Conservation (phyloP, 2,329 filamentous ascomycete species). For the Fusarium robinianum region DNA sequence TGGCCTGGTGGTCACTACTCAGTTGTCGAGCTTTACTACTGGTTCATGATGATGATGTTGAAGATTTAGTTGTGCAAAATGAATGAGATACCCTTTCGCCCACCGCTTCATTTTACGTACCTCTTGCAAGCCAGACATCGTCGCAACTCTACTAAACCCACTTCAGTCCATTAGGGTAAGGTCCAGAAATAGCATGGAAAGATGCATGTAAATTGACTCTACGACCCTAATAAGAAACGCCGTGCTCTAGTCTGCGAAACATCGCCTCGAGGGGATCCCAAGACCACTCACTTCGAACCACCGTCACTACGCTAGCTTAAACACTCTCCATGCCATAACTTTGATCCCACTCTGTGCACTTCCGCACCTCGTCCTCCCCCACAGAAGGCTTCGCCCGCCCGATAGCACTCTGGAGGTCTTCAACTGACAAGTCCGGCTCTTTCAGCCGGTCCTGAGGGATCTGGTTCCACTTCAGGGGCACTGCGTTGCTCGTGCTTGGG, state of each 20-base stretch:
- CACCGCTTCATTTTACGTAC: no score
- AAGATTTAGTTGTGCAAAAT: not conserved
- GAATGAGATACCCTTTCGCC: constrained; percentile 9
- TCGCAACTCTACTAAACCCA: no score
- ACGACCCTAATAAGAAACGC: no score
- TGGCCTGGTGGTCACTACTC: constrained; percentile 70
- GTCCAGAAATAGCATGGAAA: no score
- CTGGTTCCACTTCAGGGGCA: constrained; percentile 15
- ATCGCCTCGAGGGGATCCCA: not conserved
- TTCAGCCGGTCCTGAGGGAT: constrained; percentile 13
- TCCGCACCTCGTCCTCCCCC: constrained; percentile 9
- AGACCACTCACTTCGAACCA: no score
- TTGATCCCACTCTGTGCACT: constrained; percentile 14
- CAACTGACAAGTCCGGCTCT: constrained; percentile 6
- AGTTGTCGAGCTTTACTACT: constrained; percentile 33
- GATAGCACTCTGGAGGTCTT: constrained; percentile 5
- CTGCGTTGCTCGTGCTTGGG: not conserved
- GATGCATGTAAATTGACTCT: no score
- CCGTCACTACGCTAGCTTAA: no score
- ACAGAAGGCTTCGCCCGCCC: constrained; percentile 6
- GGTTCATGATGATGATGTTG: not conserved
- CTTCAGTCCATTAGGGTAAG: no score
- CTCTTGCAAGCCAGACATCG: no score
- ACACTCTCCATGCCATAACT: constrained; percentile 14
- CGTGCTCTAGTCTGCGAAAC: not conserved